phyloP scores from a whole-genome alignment of 306 rosid genomes.

The Vigna unguiculata region DNA sequence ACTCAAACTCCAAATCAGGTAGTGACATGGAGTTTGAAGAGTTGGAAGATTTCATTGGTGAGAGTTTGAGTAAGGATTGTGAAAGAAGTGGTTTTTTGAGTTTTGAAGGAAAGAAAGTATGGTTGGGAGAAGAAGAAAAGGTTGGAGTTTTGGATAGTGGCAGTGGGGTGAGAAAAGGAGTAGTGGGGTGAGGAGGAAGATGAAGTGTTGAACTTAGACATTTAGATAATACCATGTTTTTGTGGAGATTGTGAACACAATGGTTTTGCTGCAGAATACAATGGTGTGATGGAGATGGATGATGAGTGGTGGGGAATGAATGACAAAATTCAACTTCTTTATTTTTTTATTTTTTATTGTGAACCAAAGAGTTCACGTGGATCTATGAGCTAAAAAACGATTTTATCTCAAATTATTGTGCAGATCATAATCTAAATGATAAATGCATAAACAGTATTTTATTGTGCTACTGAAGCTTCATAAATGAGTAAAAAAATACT shows the following conservation, averaged over 20 bases:
- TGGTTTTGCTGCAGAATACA: neutral
- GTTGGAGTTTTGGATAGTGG: constrained; percentile 27
- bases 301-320: constrained; percentile 40
- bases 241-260: neutral
- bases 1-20: constrained; percentile 29
- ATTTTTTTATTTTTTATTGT: neutral
- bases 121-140: constrained; percentile 24
- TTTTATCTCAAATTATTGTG: neutral
- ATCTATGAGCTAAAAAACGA: neutral
- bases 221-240: constrained; percentile 51
- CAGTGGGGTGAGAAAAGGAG: constrained; percentile 24
- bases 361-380: constrained; percentile 14
- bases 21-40: constrained; percentile 33
- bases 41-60: constrained; percentile 43
- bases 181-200: constrained; percentile 41
- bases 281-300: constrained; percentile 32
- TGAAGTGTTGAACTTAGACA: constrained; percentile 42
- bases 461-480: neutral
- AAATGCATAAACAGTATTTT: neutral
- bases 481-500: too few species aligned
- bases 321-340: neutral
- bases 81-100: constrained; percentile 5
- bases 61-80: neutral
- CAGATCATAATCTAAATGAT: neutral
- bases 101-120: constrained; percentile 20